Evolutionary conservation across 75 land plant species (phyloP), one percentile per base, ranked within the genome.

Genomic region (Picea sitchensis): DNA sequence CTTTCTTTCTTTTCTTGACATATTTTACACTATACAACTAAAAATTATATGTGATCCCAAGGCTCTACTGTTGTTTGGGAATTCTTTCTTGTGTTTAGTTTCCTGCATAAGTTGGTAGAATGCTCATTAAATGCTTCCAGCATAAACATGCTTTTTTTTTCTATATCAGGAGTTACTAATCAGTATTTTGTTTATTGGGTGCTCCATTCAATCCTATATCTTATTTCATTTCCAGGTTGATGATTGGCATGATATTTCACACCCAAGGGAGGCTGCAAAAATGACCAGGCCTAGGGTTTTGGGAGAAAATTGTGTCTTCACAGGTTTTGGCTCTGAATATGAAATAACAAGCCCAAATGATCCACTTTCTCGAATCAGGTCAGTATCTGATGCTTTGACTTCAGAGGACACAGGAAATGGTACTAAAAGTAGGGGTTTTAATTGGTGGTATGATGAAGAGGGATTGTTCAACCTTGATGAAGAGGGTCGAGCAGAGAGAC

Each of bases 171-270:
- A 63, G 65, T 21, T 63, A 20, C 38, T 68, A 68, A 5, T 68
- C 1, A 5, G n/a, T 38, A 13, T 65, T 21, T 65, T 68, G 72
- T 14, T 67, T 68, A 18, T 38, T 15, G 15, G 47, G 44, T 65
- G 8, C 0, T 65, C 68, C 30, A 30, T 8, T 65, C 14, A 65
- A 26, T 30, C 38, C 44, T 6, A 68, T 68, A 5, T 68, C 72
- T 68, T 58, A 30, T 31, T 60, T 76, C 34, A 13, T 77, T 38
- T 59, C 5, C 80, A 96, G 98, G 82, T 97, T 3, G 92, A 95
- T 89, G 99, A 97, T 78, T 97, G 99, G 99, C 90, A 98, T 80
- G 98, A 95, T 71, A 84, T 94, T 26, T 86, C 94, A n/a, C 83
- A 90, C 59, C 91, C 95, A 34, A 93, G 83, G 64, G 95, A 91